Percentiles rank a stretch among this genome's conserved stretches.
phyloP scores from a whole-genome alignment of 2,329 filamentous ascomycete species.

The Phyllosticta ampelicida region DNA sequence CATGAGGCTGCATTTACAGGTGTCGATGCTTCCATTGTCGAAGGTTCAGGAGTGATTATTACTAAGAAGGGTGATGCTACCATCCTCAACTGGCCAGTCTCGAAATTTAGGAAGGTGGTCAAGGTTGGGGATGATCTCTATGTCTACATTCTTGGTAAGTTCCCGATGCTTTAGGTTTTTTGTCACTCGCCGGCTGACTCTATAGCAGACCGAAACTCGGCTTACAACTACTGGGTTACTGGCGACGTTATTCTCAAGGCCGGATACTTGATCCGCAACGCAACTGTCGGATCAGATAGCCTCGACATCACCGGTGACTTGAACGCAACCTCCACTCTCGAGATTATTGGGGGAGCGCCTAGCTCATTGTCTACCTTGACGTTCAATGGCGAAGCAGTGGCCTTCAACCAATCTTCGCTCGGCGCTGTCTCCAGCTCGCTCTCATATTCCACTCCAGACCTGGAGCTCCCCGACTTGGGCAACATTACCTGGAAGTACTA shows the following conservation, averaged over 20 bases:
- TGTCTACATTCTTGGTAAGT: constrained; percentile 46
- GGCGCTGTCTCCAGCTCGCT: constrained; percentile 43
- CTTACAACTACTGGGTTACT: constrained; percentile 19
- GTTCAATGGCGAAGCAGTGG: constrained; percentile 45
- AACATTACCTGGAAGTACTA: constrained; percentile 56
- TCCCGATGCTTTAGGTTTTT: neutral
- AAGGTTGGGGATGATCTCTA: constrained; percentile 39
- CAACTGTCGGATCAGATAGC: constrained; percentile 43
- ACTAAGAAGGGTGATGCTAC: constrained; percentile 32
- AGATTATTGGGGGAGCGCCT: constrained; percentile 55
- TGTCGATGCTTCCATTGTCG: constrained; percentile 26
- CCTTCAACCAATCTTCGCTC: constrained; percentile 32
- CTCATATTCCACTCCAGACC: constrained; percentile 38
- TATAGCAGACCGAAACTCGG: constrained; percentile 32
- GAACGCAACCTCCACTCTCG: constrained; percentile 56
- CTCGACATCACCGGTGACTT: constrained; percentile 60
- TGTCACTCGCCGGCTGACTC: constrained; percentile 29
- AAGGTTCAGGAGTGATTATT: constrained; percentile 31
- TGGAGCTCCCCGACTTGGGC: constrained; percentile 48
- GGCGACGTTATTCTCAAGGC: constrained; percentile 48
- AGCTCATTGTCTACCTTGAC: constrained; percentile 42
- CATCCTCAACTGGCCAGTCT: constrained; percentile 46
- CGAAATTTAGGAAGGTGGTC: constrained; percentile 42
- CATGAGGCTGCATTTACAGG: constrained; percentile 49
- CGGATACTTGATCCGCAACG: constrained; percentile 53